A percentile compares a stretch with the other conserved stretches of the same genome.
phyloP scores from a whole-genome alignment of 148 eudicot genomes.

The Chenopodium album region DNA sequence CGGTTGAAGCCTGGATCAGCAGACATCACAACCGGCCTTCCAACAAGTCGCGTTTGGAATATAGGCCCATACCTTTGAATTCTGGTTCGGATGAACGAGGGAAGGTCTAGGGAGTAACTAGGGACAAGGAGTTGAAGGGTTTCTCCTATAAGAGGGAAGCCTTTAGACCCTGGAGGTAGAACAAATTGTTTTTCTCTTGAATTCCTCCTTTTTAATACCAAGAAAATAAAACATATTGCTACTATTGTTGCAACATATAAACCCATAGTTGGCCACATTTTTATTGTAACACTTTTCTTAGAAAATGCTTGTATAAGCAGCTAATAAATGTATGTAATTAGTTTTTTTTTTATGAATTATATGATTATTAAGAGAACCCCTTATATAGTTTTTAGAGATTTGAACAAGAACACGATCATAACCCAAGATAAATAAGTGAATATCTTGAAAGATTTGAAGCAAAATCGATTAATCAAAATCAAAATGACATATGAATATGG shows the following conservation, averaged over 20 bases:
- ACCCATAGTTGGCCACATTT: conserved; percentile 16
- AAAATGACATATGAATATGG: not conserved
- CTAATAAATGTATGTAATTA: not conserved
- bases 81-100: conserved; percentile 32
- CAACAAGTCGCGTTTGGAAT: conserved; percentile 47
- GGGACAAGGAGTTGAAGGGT: conserved; percentile 41
- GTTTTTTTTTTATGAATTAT: conserved; percentile 8
- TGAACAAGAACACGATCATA: not conserved
- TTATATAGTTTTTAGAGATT: conserved; percentile 3
- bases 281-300: not conserved
- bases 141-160: conserved; percentile 44
- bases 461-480: not conserved
- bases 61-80: conserved; percentile 45
- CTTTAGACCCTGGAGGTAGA: conserved; percentile 44
- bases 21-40: conserved; percentile 49
- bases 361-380: not conserved
- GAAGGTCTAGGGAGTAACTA: conserved; percentile 38
- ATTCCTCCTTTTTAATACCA: not conserved
- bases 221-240: conserved; percentile 22
- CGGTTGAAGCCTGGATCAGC: conserved; percentile 43
- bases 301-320: not conserved
- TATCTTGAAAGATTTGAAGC: not conserved
- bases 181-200: conserved; percentile 18
- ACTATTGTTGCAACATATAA: conserved; percentile 23
- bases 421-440: not conserved